Base-by-base conservation (phyloP, 1,284 basidiomycete species). In the Leccinum subrobustum region DNA sequence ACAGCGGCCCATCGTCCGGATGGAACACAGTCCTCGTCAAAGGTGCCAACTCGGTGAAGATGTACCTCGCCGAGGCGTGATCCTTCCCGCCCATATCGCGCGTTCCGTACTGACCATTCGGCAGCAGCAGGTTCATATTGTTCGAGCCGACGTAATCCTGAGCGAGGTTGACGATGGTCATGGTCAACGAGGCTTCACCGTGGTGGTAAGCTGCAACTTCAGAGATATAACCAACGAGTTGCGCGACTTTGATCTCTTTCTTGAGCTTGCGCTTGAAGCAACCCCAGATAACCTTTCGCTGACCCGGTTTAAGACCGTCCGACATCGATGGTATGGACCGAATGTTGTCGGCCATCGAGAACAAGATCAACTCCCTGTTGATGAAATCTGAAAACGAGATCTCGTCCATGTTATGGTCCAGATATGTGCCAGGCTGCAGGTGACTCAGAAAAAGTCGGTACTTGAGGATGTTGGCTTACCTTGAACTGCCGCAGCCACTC, bases 321-420 rank as follows among this genome's bases (percentile, higher is more conserved):
- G 91, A 89, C 14, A 95, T 85, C 1, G 92, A 95, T 18, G 97
- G 93, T 67, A 99, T 96, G 18, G 96, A 96, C 69, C 95, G 93
- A 68, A 98, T 85, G 69, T 97, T 97, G 75, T 99, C 97, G 4
- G 97, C 97, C 95, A 99, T 98, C 2, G 96, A 99, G 84, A 99
- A 99, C 29, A 98, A 83, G 65, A 99, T 98, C 52, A 99, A 81
- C 75, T 99, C 97, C 77, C 89, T 95, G 82, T 99, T 98, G 79
- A 99, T 96, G 73, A 99, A 99, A 72, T 99, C 96, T 2, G 89
- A 84, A 71, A 91, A 92, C 0, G 93, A 88, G 60, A 99, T 92
- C 70, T 93, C 87, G 57, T 91, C 85, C 53, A 93, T 84, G 64
- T 89, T 88, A 76, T 99, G 96, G 74, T 99, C 89, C 31, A 99